Base-by-base conservation (phyloP, 176 grass and related monocot species). In the Typha latifolia region DNA sequence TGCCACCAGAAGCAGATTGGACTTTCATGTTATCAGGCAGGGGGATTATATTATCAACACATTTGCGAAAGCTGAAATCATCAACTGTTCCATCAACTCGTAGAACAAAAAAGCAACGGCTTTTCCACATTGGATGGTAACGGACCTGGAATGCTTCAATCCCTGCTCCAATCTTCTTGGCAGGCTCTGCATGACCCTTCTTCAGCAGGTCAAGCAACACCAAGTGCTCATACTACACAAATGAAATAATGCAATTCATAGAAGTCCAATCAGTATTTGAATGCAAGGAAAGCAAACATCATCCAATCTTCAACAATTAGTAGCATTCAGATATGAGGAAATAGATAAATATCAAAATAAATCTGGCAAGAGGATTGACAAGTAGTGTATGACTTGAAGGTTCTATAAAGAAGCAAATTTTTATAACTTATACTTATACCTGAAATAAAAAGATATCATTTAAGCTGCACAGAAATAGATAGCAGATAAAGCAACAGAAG, bases 1-100 rank as follows among this genome's bases (percentile, higher is more conserved):
- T 67, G 27, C 74, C 64, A 32, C 51, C 27, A 16, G 72, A 75
- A 10, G 49, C 27, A 24, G 62, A 48, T 1, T 27, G 32, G 13
- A 68, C 55, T 82, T 93, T 92, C 77, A 93, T 64, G 56, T 87
- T 56, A 49, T 93, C 88, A 3, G 95, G 95, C 70, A 94, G 79
- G 47, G 95, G 89, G 34, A 99, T 84, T 66, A 94, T 87, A 15
- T 69, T 81, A 69, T 99, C 81, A 0, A 99, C 86, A 32, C 95
- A 99, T 70, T 99, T 99, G 51, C 95, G 89, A 76, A 99, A 99
- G 81, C 95, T 99, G 65, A 99, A 99, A 47, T 99, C 95, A 11
- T 99, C 95, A 0, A 56, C 5, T 0, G 89, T 82, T 13, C 89
- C 89, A 49, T 99, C 95, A 15, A 81, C 74, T 12, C 95, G 78